Conservation (phyloP, 306 rosid genomes). For the Sophora flavescens region DNA sequence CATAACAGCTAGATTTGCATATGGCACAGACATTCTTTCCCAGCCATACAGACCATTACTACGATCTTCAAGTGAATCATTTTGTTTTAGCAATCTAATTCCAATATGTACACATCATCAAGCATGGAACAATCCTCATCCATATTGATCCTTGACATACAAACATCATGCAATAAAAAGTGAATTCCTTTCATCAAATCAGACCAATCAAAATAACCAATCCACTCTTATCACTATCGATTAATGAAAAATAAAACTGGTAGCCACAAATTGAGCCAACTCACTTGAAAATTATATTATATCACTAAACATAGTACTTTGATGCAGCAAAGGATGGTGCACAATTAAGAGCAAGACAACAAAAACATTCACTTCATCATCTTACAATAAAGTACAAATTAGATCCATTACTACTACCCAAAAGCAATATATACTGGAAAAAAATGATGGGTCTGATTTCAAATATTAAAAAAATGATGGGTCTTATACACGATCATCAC, state of each 20-base stretch:
- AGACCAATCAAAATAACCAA: background rate
- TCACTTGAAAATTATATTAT: background rate
- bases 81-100: conserved; percentile 8
- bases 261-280: background rate
- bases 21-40: too few relatives aligned
- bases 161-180: background rate
- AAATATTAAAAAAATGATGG: background rate
- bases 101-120: background rate
- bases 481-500: conserved; percentile 27
- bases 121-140: conserved; percentile 7
- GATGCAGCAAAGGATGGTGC: too few relatives aligned
- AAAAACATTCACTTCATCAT: background rate
- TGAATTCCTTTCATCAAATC: conserved; percentile 13
- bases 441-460: background rate
- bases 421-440: background rate
- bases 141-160: background rate
- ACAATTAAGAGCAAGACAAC: too few relatives aligned
- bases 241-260: background rate
- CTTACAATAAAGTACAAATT: background rate
- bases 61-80: background rate
- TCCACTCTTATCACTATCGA: background rate
- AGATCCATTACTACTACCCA: conserved; percentile 7
- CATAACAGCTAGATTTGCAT: too few relatives aligned
- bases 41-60: too few relatives aligned
- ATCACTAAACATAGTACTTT: background rate